These are phyloP conservation scores for Helotiales sp. DNA, from an alignment of 2,329 filamentous ascomycete genomes.

Conservation along the genomic window DNA sequence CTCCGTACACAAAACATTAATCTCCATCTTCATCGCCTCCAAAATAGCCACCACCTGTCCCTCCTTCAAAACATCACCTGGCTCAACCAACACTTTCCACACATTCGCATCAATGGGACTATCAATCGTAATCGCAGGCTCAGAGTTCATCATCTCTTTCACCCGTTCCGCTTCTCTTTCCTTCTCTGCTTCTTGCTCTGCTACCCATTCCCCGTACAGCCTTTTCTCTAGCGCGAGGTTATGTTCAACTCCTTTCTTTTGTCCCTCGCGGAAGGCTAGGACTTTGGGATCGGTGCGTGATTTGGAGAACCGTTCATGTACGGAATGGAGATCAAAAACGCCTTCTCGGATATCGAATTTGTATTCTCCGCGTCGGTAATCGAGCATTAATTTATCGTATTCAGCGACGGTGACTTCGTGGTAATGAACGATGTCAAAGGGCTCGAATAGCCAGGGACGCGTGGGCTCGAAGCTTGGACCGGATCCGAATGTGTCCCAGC, in stretches of 20 bases:
- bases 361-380: constrained; percentile 37
- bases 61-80: constrained; percentile 37
- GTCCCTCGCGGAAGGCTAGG: constrained; percentile 11
- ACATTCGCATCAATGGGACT: constrained; percentile 48
- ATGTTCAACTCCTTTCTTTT: constrained; percentile 22
- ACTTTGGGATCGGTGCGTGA: constrained; percentile 22
- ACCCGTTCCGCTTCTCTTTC: constrained; percentile 14
- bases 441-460: constrained; percentile 40
- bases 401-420: constrained; percentile 37
- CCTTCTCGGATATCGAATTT: constrained; percentile 32
- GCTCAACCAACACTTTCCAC: constrained; percentile 46
- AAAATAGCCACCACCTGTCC: constrained; percentile 45
- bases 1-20: constrained; percentile 39
- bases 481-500: constrained; percentile 38
- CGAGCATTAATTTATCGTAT: constrained; percentile 31
- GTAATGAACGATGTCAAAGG: constrained; percentile 39
- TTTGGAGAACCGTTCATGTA: constrained; percentile 27
- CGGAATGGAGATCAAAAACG: constrained; percentile 35
- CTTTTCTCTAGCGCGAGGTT: constrained; percentile 30
- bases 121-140: constrained; percentile 36
- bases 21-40: constrained; percentile 60
- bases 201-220: constrained; percentile 36
- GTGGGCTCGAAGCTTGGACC: constrained; percentile 33
- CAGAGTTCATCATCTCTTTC: constrained; percentile 22
- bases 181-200: constrained; percentile 23